phyloP scores from a whole-genome alignment of 140 eudicot genomes.

The Ambrosia hybrid region DNA sequence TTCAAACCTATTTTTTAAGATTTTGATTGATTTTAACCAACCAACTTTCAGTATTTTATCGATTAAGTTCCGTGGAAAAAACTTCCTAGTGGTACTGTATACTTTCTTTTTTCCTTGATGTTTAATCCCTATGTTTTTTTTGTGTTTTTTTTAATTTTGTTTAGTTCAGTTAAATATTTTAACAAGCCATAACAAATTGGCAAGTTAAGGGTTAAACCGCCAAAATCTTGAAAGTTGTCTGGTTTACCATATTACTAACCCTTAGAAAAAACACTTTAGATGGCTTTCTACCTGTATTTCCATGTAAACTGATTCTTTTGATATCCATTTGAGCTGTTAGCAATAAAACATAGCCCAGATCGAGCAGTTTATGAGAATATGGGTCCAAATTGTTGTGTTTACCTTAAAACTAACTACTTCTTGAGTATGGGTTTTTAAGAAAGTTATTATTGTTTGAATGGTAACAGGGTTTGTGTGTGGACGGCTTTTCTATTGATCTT shows the following conservation, averaged over 20 bases:
- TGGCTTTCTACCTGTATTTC: background rate
- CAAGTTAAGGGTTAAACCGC: slow-evolving; percentile 1
- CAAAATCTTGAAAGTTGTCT: background rate
- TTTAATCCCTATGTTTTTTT: background rate
- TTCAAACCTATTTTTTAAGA: background rate
- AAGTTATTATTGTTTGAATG: slow-evolving; percentile 17
- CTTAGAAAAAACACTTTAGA: background rate
- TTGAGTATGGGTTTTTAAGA: slow-evolving; percentile 12
- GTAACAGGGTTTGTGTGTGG: slow-evolving; percentile 94
- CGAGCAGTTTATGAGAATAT: background rate
- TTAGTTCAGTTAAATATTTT: background rate
- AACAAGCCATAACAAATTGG: background rate
- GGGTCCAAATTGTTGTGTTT: background rate
- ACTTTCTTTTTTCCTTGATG: background rate
- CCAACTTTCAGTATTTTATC: background rate
- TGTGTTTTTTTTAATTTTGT: background rate
- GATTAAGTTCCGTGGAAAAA: background rate
- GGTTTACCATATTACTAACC: background rate
- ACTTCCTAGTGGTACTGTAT: background rate
- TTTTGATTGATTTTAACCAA: slow-evolving; percentile 6
- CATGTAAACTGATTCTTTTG: background rate
- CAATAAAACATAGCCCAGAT: slow-evolving; percentile 1
- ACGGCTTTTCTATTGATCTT: slow-evolving; percentile 85
- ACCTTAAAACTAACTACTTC: background rate
- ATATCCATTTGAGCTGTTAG: background rate